Base-by-base conservation (phyloP, 257 asterid genomes). In the Lavandula angustifolia region DNA sequence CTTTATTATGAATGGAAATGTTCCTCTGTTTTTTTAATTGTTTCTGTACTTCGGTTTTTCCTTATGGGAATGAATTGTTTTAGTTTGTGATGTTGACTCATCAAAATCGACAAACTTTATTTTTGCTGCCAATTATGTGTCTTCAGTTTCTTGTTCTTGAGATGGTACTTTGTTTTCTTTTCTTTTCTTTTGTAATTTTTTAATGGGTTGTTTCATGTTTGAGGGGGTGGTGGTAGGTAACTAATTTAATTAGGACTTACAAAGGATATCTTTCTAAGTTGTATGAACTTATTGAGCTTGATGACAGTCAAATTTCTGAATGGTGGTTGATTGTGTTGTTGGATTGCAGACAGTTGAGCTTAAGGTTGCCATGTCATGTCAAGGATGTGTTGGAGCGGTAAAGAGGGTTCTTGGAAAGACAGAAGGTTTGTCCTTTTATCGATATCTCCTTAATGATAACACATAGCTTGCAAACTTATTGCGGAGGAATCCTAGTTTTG, bases 321-420 rank as follows among this genome's bases (percentile, higher is more conserved):
- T 53, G 32, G 50, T 33, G 51, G 35, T 42, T 46, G 52, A 18
- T 64, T 61, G 34, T 53, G 37, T 51, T 76, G 69, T 56, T 59
- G 55, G 37, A 34, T 69, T 70, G 69, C 90, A 90, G 97, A 91
- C 89, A 66, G 96, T 91, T 66, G 96, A 84, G 73, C 96, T 91
- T 74, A 91, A 85, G 76, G 97, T 91, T 77, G 91, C 77, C 60
- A 91, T 91, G 97, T 81, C 97, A 50, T 91, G 97, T 81, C 84
- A 81, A 81, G 97, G 97, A 33, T 91, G 97, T 48, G 87, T 80
- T 29, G 97, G 97, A 60, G 97, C 97, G 1, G 96, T 91, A 66
- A 82, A 82, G 70, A 80, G 97, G 78, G 96, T 87, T 76, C 84
- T 91, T 16, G 89, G 91, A 31, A 91, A 87, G 79, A 82, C 88